phyloP scores from a whole-genome alignment of 1,139 yeast species.

The Pichia sp. region DNA sequence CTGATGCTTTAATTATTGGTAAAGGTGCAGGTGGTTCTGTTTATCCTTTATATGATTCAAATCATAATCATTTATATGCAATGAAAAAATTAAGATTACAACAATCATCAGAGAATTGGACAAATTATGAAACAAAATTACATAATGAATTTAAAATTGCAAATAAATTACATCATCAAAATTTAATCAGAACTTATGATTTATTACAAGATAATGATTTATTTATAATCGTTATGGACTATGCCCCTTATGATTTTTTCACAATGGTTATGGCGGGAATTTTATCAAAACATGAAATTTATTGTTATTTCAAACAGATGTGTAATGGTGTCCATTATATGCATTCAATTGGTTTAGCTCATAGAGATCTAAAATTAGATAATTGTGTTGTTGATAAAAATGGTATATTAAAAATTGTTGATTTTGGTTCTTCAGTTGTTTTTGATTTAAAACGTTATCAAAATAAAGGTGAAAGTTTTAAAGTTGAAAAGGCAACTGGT shows the following conservation, averaged over 20 bases:
- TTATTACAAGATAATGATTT: conserved; percentile 46
- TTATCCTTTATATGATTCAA: conserved; percentile 27
- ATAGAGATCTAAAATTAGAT: conserved; percentile 70
- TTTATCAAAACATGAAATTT: conserved; percentile 51
- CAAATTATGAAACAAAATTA: conserved; percentile 57
- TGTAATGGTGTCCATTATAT: conserved; percentile 54
- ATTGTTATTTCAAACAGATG: conserved; percentile 66
- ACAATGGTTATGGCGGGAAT: conserved; percentile 70
- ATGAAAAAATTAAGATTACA: conserved; percentile 62
- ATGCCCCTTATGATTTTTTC: conserved; percentile 68
- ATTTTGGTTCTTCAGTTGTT: conserved; percentile 71
- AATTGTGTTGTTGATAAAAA: conserved; percentile 62
- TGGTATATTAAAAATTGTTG: conserved; percentile 66
- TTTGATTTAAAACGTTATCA: conserved; percentile 29
- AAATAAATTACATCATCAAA: conserved; percentile 52
- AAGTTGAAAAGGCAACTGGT: conserved; percentile 42
- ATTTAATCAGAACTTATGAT: conserved; percentile 60
- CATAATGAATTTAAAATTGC: conserved; percentile 62
- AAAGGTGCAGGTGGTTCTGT: conserved; percentile 80
- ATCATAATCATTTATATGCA: conserved; percentile 46
- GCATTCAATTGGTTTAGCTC: conserved; percentile 67
- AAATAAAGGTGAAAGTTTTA: conserved; percentile 1
- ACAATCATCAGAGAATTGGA: conserved; percentile 44
- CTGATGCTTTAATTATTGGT: conserved; percentile 37
- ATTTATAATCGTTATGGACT: conserved; percentile 68